phyloP scores from a whole-genome alignment of 306 rosid species.

The Begonia peltatifolia region DNA sequence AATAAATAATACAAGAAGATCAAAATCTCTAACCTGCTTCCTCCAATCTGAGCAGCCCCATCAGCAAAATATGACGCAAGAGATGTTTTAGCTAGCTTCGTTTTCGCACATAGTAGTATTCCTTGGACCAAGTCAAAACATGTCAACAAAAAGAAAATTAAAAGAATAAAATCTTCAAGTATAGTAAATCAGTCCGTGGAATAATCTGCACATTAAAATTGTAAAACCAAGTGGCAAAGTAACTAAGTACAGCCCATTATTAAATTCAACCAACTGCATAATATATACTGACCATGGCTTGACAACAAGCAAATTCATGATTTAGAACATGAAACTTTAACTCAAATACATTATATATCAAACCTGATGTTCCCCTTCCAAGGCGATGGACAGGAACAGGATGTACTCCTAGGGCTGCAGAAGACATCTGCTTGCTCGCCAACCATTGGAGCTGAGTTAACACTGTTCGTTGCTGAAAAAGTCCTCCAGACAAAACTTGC shows the following conservation, averaged over 20 bases:
- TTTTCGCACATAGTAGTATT: constrained; percentile 84
- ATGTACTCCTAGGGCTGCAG: constrained; percentile 24
- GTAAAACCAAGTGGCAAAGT: no score
- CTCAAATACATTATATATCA: neutral
- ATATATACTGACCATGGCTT: no score
- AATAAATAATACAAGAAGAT: constrained; percentile 5
- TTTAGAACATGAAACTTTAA: no score
- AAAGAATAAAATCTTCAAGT: no score
- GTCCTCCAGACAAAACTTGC: constrained; percentile 95
- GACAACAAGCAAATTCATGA: no score
- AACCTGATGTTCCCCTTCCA: constrained; percentile 98
- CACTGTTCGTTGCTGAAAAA: constrained; percentile 93
- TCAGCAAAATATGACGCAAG: constrained; percentile 85
- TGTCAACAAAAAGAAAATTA: no score
- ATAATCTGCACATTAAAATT: no score
- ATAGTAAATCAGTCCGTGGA: no score
- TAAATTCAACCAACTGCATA: no score
- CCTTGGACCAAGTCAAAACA: constrained; percentile 13
- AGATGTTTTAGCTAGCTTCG: constrained; percentile 49
- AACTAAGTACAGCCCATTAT: no score
- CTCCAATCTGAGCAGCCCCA: constrained; percentile 49
- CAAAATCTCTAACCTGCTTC: constrained; percentile 38
- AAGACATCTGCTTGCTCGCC: constrained; percentile 26
- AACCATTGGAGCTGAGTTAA: constrained; percentile 64
- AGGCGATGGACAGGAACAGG: constrained; percentile 87